These are phyloP conservation scores for Lathyrus aphaca DNA, from an alignment of 306 rosid genomes.

Conservation along the genomic window DNA sequence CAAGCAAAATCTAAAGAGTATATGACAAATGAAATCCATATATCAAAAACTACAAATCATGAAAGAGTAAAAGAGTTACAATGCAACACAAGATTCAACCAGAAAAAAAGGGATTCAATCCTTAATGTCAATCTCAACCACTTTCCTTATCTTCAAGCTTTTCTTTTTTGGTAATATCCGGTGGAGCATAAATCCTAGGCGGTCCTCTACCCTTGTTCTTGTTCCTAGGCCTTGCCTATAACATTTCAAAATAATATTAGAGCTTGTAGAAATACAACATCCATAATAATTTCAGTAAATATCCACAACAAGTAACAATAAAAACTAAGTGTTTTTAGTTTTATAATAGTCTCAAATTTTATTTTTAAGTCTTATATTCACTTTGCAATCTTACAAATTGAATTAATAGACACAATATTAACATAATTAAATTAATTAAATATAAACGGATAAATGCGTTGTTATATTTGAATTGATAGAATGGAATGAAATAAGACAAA, in stretches of 20 bases:
- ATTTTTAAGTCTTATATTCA: neutral
- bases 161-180: slow-evolving; percentile 62
- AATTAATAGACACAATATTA: too few species aligned
- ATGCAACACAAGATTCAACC: slow-evolving; percentile 33
- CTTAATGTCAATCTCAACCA: slow-evolving; percentile 61
- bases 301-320: neutral
- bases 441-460: too few species aligned
- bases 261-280: slow-evolving; percentile 13
- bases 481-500: too few species aligned
- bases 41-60: slow-evolving; percentile 33
- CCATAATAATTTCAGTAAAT: neutral
- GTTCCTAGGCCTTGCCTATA: slow-evolving; percentile 74
- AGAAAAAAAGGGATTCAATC: slow-evolving; percentile 58
- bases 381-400: neutral
- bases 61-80: slow-evolving; percentile 37
- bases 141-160: slow-evolving; percentile 60
- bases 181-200: slow-evolving; percentile 63
- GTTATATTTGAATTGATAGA: too few species aligned
- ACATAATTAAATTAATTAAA: too few species aligned
- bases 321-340: neutral
- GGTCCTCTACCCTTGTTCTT: slow-evolving; percentile 89
- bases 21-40: slow-evolving; percentile 29
- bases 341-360: neutral
- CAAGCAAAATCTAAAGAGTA: slow-evolving; percentile 27
- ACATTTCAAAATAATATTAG: neutral